Conservation (phyloP, 768 basidiomycete genomes). For the Boletus fagicola region DNA sequence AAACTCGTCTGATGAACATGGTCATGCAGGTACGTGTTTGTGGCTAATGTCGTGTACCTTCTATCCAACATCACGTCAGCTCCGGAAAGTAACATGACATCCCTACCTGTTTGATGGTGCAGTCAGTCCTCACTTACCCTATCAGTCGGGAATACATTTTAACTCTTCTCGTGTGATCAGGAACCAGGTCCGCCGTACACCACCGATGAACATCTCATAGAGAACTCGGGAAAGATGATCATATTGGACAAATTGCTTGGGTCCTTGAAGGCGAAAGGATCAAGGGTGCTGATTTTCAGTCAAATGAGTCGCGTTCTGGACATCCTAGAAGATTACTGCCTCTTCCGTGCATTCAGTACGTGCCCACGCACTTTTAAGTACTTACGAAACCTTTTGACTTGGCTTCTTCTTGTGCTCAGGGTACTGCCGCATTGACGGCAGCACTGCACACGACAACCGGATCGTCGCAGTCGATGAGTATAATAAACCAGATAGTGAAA, state of each 20-base stretch:
- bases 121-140: too few species aligned
- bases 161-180: too few species aligned
- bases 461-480: constrained; percentile 96
- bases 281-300: constrained; percentile 60
- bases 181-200: too few species aligned
- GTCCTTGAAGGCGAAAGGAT: too few species aligned
- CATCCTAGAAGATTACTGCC: constrained; percentile 95
- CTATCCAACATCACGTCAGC: neutral
- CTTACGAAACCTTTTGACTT: constrained; percentile 1
- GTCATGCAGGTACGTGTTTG: constrained; percentile 84
- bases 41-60: neutral
- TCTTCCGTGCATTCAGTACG: too few species aligned
- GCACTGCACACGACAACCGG: constrained; percentile 95
- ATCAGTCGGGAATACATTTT: too few species aligned
- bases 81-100: too few species aligned
- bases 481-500: constrained; percentile 91
- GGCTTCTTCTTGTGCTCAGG: neutral
- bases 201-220: too few species aligned
- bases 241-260: too few species aligned
- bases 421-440: too few species aligned
- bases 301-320: constrained; percentile 98
- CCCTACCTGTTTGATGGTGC: too few species aligned
- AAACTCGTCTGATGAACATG: constrained; percentile 96
- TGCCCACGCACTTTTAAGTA: constrained; percentile 3
- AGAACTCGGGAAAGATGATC: too few species aligned